phyloP scores from a whole-genome alignment of 2,329 filamentous ascomycete species.

The Ilyonectria destructans region DNA sequence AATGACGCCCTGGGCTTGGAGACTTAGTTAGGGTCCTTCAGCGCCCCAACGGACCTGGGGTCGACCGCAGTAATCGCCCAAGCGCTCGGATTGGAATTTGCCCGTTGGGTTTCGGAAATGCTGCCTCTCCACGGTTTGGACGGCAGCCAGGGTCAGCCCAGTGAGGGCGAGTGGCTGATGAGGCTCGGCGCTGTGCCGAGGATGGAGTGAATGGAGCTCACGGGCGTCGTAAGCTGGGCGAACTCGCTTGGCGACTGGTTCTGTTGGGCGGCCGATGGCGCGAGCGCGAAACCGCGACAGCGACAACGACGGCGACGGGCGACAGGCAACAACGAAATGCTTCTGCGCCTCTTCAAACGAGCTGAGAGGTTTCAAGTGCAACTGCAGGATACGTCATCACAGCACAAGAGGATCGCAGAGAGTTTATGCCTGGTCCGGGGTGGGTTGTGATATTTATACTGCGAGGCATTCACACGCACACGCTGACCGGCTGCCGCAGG shows the following conservation, averaged over 20 bases:
- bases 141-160: conserved; percentile 25
- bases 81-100: conserved; percentile 18
- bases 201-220: conserved; percentile 12
- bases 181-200: conserved; percentile 30
- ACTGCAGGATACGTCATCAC: conserved; percentile 11
- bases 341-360: conserved; percentile 31
- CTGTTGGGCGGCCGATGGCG: conserved; percentile 24
- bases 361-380: conserved; percentile 18
- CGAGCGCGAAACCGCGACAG: conserved; percentile 26
- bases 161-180: conserved; percentile 29
- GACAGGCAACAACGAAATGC: conserved; percentile 2
- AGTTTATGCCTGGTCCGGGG: conserved; percentile 9
- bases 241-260: conserved; percentile 19
- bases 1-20: conserved; percentile 3
- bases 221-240: conserved; percentile 31
- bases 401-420: conserved; percentile 1
- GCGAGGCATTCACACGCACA: conserved; percentile 2
- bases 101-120: conserved; percentile 24
- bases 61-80: conserved; percentile 20
- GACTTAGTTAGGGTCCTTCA: conserved; percentile 2
- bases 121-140: conserved; percentile 1
- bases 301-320: conserved; percentile 9
- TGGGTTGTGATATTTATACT: conserved; percentile 33
- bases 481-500: conserved; percentile 5
- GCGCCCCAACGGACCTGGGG: conserved; percentile 24